Evolutionary conservation across 441 rosid species (phyloP).

Genomic region (Adansonia grandidieri): DNA sequence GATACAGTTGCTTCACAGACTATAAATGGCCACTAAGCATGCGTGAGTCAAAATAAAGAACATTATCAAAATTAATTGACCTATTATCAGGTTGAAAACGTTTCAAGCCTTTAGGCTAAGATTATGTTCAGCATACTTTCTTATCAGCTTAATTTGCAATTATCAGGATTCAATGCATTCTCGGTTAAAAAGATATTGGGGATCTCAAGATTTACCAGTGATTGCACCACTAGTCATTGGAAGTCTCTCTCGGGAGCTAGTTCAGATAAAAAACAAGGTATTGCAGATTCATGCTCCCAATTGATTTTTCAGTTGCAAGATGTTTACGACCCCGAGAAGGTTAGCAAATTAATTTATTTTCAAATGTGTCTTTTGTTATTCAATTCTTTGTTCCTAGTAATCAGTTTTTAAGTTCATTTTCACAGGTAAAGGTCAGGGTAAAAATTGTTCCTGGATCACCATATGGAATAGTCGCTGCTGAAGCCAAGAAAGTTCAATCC

Average conservation of each 20-base stretch:
- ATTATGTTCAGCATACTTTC: neutral
- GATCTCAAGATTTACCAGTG: slow-evolving; percentile 58
- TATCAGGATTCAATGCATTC: slow-evolving; percentile 17
- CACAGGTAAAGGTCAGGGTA: slow-evolving; percentile 63
- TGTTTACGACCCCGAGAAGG: slow-evolving; percentile 73
- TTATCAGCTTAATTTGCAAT: neutral
- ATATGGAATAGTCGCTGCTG: slow-evolving; percentile 63
- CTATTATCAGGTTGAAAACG: neutral
- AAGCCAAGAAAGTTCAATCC: slow-evolving; percentile 59
- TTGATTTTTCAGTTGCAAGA: slow-evolving; percentile 62
- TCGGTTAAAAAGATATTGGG: slow-evolving; percentile 69
- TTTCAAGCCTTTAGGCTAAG: neutral
- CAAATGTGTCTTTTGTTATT: neutral
- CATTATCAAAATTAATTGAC: neutral
- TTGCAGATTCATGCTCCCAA: slow-evolving; percentile 61
- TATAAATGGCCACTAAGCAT: neutral
- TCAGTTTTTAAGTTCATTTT: slow-evolving; percentile 29
- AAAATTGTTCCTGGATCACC: slow-evolving; percentile 56
- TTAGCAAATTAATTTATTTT: slow-evolving; percentile 26
- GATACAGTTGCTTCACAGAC: neutral
- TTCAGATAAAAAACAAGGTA: slow-evolving; percentile 59
- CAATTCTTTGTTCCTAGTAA: neutral
- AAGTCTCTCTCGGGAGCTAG: slow-evolving; percentile 51
- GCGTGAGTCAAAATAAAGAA: neutral
- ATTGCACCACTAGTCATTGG: slow-evolving; percentile 54